phyloP scores from a whole-genome alignment of 1,139 yeast genomes.

The Taiozyma sp. region DNA sequence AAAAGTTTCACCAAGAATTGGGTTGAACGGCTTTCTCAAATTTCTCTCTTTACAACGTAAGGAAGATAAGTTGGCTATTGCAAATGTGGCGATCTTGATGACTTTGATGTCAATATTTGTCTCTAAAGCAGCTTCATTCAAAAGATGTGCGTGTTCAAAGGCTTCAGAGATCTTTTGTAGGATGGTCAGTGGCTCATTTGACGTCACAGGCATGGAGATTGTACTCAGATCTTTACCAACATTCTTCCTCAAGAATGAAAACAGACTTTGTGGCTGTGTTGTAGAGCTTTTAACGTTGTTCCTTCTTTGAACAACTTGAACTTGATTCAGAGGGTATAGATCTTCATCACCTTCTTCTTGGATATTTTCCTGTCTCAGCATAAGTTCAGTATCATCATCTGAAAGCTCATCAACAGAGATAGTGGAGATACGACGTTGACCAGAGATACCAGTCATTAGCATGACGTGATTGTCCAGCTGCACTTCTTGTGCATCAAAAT shows the following conservation, averaged over 20 bases:
- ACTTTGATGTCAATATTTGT: conserved; percentile 54
- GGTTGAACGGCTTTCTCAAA: conserved; percentile 87
- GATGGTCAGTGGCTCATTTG: conserved; percentile 86
- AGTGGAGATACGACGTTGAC: conserved; percentile 4
- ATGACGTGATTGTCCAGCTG: conserved; percentile 17
- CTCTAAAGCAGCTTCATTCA: conserved; percentile 52
- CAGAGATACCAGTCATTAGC: conserved; percentile 10
- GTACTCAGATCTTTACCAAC: conserved; percentile 89
- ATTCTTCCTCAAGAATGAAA: conserved; percentile 77
- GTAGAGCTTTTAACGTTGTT: conserved; percentile 55
- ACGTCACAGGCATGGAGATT: conserved; percentile 90
- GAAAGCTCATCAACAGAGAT: conserved; percentile 22
- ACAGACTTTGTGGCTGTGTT: conserved; percentile 75
- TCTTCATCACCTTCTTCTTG: conserved; percentile 24
- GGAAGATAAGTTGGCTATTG: conserved; percentile 67
- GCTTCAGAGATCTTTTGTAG: conserved; percentile 77
- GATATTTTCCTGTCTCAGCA: conserved; percentile 12
- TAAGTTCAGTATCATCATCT: conserved; percentile 15
- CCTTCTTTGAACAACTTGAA: conserved; percentile 44
- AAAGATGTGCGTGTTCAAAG: conserved; percentile 67
- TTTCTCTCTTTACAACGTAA: conserved; percentile 73
- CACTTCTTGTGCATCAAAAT: conserved; percentile 55
- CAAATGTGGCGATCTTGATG: conserved; percentile 75
- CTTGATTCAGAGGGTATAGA: conserved; percentile 62
- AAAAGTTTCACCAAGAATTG: conserved; percentile 81